Evolutionary conservation across 2,329 filamentous ascomycete species (phyloP), one percentile per base, ranked within the genome.

Genomic region (Dactylellina drechsleri): DNA sequence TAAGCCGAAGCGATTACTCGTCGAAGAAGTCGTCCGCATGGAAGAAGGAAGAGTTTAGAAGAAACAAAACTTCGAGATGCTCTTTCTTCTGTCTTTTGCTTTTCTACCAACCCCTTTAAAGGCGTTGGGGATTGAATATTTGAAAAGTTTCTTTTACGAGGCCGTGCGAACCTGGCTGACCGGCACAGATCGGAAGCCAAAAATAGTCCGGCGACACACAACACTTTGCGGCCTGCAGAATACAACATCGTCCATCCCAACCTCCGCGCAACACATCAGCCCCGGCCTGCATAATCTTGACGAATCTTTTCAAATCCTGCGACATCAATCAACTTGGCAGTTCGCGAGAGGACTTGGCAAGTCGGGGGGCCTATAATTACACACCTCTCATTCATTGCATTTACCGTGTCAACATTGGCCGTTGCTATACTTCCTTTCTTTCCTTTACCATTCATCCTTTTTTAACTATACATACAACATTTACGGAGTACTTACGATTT

Each of bases 1-100:
- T 81, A 92, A 92, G 86, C 88, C 78, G 86, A 74, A 67, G 52
- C 57, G 70, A 36, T 16, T 56, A 26, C 23, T 67, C 6, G 52
- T 74, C 26, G 62, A 74, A 62, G 62, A 67, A 18, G 58, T 67
- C 31, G 43, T 64, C 64, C 62, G 70, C 18, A 62, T 74, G 62
- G 70, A 74, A 53, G 70, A 74, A 31, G 61, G 61, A n/a, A 50
- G 61, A 40, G 16, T 74, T 7, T 66, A 31, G 66, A 54, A 31
- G 8, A 12, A 28, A 54, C 1, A 60, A 45, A 41, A 56, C n/a
- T 13, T 16, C 52, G 45, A 4, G 20, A 15, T 15, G 15, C 31
- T 23, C 31, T 36, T 36, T 5, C 31, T 36, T 36, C 6, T 36
- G 10, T 10, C 31, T 7, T 36, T 36, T 36, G 6, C 31, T 36